These are phyloP conservation scores for Picea sitchensis DNA, from an alignment of 75 land plant species.

Conservation along the genomic window DNA sequence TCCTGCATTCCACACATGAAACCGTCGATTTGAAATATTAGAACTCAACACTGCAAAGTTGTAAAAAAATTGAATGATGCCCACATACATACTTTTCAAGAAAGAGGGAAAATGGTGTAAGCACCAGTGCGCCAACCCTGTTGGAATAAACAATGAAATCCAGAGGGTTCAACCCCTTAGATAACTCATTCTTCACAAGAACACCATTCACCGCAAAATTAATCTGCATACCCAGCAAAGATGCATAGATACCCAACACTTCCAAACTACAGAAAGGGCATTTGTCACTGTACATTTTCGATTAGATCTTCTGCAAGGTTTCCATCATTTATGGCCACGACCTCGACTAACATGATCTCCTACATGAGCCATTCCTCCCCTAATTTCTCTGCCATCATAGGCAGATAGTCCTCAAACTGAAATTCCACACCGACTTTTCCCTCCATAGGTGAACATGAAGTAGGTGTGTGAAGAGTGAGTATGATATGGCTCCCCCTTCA, in stretches of 20 bases:
- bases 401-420: no score
- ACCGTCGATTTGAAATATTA: neutral
- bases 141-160: neutral
- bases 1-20: constrained; percentile 18
- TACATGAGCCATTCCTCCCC: no score
- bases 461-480: no score
- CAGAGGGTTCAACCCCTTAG: neutral
- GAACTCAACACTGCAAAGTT: neutral
- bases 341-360: no score
- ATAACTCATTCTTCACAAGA: neutral
- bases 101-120: neutral
- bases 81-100: neutral
- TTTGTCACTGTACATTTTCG: no score
- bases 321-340: no score
- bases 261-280: neutral
- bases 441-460: no score
- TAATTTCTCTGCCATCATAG: no score
- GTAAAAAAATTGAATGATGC: neutral
- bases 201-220: neutral
- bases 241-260: neutral
- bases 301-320: no score
- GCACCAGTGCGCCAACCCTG: neutral
- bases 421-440: no score
- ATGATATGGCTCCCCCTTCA: no score
- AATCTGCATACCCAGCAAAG: constrained; percentile 1